phyloP scores from a whole-genome alignment of 2,329 filamentous ascomycete species.

The Colletotrichum graminicola region DNA sequence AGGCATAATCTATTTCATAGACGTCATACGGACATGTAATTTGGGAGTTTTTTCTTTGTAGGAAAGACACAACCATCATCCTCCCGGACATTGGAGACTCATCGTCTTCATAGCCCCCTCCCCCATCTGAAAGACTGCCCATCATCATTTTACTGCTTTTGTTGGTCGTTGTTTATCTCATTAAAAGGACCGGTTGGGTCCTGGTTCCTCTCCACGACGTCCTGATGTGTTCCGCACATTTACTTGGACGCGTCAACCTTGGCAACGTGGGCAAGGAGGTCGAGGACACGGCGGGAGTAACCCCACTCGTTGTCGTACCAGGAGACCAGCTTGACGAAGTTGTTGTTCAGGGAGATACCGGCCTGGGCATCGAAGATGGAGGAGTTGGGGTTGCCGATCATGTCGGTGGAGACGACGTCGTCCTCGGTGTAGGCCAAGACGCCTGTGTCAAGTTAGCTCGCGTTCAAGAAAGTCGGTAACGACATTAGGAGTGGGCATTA shows the following conservation, averaged over 20 bases:
- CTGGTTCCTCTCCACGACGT: slow-evolving; percentile 32
- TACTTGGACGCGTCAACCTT: slow-evolving; percentile 77
- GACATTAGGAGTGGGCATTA: neutral
- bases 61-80: slow-evolving; percentile 39
- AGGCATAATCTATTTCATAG: slow-evolving; percentile 42
- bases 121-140: slow-evolving; percentile 37
- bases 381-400: slow-evolving; percentile 92
- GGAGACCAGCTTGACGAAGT: slow-evolving; percentile 98
- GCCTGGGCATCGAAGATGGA: slow-evolving; percentile 99
- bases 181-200: slow-evolving; percentile 33
- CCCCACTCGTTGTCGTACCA: slow-evolving; percentile 99
- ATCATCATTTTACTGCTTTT: slow-evolving; percentile 41
- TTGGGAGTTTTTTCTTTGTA: slow-evolving; percentile 34
- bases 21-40: slow-evolving; percentile 38
- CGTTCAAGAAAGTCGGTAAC: slow-evolving; percentile 12
- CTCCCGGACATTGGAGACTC: slow-evolving; percentile 33
- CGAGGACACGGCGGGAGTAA: slow-evolving; percentile 95
- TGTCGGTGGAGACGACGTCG: slow-evolving; percentile 92
- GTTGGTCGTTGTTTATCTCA: slow-evolving; percentile 38
- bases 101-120: slow-evolving; percentile 28
- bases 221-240: slow-evolving; percentile 45
- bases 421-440: slow-evolving; percentile 97
- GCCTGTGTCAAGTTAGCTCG: slow-evolving; percentile 60
- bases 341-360: slow-evolving; percentile 96
- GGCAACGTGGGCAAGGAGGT: slow-evolving; percentile 83